Conservation (phyloP, 345 rosid genomes). For the Eucalyptus curtisii region DNA sequence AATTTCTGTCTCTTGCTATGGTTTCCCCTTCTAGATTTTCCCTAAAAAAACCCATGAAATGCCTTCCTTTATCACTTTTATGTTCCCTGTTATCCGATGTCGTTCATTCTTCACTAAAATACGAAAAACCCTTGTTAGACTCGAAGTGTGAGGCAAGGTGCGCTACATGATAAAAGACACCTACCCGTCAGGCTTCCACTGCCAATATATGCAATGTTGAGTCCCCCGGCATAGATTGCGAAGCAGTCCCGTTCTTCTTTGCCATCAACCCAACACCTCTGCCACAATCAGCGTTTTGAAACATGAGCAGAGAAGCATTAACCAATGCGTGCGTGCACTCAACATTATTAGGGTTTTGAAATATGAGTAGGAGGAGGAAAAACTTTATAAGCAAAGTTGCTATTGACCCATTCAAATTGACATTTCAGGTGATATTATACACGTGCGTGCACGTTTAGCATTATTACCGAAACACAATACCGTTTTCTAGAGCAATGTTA, state of each 20-base stretch:
- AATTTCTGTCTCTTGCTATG: background rate
- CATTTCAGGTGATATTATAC: no score
- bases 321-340: background rate
- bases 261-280: background rate
- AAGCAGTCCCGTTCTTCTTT: background rate
- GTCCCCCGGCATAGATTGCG: background rate
- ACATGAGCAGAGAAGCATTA: background rate
- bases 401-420: no score
- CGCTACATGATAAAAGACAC: accelerated
- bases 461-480: no score
- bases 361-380: background rate
- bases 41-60: background rate
- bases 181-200: background rate
- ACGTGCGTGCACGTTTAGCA: no score
- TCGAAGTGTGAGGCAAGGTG: background rate
- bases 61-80: background rate
- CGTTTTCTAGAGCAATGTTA: no score
- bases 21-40: background rate
- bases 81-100: background rate
- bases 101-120: background rate
- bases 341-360: no score
- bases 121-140: background rate
- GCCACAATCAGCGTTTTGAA: background rate
- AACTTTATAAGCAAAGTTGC: no score
- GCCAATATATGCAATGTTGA: background rate